Base-by-base conservation (phyloP, 208 protist species). In the Leishmania arabica region DNA sequence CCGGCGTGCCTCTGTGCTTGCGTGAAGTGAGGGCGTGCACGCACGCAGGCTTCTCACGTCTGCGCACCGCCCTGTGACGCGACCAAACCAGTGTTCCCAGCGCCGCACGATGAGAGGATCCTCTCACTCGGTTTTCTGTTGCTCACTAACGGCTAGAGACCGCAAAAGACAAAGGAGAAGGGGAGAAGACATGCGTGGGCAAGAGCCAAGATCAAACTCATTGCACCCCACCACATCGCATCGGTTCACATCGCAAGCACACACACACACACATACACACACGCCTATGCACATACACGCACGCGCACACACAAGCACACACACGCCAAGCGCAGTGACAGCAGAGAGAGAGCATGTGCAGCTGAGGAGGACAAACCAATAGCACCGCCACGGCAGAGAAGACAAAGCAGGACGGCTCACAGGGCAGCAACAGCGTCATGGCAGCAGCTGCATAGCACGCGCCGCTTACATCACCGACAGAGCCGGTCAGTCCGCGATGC, bases 61-160 rank as follows among this genome's bases (percentile, higher is more conserved):
- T 62, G 56, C 27, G 24, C 56, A n/a, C 15, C 8, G n/a, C 60
- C 31, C 1, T 66, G n/a, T 37, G n/a, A 66, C n/a, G 60, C 60
- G n/a, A 15, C 15, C 17, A 5, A 1, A 62, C 56, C 8, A 6
- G 56, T 21, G 11, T 62, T 11, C 19, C 0, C 56, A n/a, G 56
- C 24, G 27, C n/a, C 13, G n/a, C 31, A 15, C 2, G 3, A 31
- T 13, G n/a, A 66, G n/a, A 37, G 2, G 7, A 2, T 11, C 60
- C 11, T 66, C 27, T 19, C 11, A 1, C 11, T 66, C 15, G 60
- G 15, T 69, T 76, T 8, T 81, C 53, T 76, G 45, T 40, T 74
- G 80, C 75, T 74, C 73, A 83, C 66, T 75, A 83, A 83, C 79
- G 53, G 68, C 66, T 84, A 84, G 37, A 79, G 42, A 60, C 62